Evolutionary conservation across 2,329 filamentous ascomycete genomes (phyloP).

Genomic region (Aspergillus sp.): DNA sequence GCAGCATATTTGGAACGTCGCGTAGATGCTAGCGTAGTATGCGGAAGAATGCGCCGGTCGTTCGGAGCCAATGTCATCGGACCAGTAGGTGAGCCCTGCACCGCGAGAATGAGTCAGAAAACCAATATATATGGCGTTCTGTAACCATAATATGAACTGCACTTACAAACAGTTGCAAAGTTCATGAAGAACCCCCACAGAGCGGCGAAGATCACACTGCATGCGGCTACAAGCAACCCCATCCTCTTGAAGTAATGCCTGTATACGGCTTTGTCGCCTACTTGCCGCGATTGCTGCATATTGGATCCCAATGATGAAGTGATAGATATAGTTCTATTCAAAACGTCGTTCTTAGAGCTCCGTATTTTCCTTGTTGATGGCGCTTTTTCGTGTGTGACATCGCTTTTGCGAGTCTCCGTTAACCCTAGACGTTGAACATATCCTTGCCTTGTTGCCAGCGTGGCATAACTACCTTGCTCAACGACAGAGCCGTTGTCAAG

Average conservation of each 20-base stretch:
- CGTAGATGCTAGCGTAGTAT: conserved; percentile 31
- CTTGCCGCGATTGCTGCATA: conserved; percentile 38
- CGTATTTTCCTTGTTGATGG: no score
- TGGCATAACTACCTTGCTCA: conserved; percentile 9
- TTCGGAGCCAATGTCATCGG: conserved; percentile 18
- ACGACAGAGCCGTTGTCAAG: not conserved
- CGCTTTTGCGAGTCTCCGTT: not conserved
- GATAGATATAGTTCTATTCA: not conserved
- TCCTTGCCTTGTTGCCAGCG: not conserved
- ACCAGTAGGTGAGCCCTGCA: conserved; percentile 23
- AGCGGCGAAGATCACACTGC: conserved; percentile 19
- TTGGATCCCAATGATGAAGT: not conserved
- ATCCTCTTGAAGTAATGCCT: conserved; percentile 27
- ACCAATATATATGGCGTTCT: not conserved
- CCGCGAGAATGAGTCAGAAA: not conserved
- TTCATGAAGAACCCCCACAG: conserved; percentile 29
- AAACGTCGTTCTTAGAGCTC: conserved; percentile 12
- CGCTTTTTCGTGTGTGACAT: not conserved
- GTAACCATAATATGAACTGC: not conserved
- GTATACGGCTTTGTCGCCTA: conserved; percentile 30
- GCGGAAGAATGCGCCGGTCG: conserved; percentile 22
- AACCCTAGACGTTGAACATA: conserved; percentile 8
- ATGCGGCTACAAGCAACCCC: conserved; percentile 18
- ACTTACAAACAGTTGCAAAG: conserved; percentile 24
- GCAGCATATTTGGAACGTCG: conserved; percentile 27